These are phyloP conservation scores for Morella rubra DNA, from an alignment of 306 rosid genomes.

Conservation along the genomic window DNA sequence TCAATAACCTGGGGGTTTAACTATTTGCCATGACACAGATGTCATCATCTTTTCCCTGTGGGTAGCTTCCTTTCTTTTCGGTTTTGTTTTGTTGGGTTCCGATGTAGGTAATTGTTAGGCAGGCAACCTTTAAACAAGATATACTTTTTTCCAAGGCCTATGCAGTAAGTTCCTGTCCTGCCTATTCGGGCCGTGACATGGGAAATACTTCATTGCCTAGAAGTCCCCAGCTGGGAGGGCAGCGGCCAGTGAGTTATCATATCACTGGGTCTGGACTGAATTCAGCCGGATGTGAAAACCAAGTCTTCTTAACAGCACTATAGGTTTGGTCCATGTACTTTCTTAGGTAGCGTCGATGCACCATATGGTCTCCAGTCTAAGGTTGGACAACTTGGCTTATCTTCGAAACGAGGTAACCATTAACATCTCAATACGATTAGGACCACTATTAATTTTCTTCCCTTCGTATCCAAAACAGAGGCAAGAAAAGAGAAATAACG, in stretches of 20 bases:
- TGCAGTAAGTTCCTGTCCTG: no score
- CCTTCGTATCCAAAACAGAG: neutral
- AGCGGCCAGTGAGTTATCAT: neutral
- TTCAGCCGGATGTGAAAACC: neutral
- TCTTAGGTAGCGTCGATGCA: neutral
- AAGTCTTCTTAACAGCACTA: neutral
- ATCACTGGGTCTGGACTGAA: no score
- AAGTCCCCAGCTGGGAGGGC: neutral
- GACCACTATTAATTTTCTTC: neutral
- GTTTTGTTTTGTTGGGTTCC: no score
- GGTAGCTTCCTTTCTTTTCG: no score
- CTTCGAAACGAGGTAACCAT: neutral
- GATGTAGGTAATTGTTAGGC: no score
- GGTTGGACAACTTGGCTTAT: neutral
- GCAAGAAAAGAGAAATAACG: neutral
- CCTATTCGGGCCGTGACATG: neutral
- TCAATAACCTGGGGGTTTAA: neutral
- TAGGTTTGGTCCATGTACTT: neutral
- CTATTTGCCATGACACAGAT: neutral
- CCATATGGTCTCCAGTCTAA: neutral
- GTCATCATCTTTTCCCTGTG: no score
- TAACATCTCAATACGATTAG: neutral
- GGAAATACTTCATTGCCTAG: neutral
- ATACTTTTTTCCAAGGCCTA: no score
- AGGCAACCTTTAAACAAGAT: no score